Base-by-base conservation (phyloP, 2,329 filamentous ascomycete species). In the Graphilbum sp. region DNA sequence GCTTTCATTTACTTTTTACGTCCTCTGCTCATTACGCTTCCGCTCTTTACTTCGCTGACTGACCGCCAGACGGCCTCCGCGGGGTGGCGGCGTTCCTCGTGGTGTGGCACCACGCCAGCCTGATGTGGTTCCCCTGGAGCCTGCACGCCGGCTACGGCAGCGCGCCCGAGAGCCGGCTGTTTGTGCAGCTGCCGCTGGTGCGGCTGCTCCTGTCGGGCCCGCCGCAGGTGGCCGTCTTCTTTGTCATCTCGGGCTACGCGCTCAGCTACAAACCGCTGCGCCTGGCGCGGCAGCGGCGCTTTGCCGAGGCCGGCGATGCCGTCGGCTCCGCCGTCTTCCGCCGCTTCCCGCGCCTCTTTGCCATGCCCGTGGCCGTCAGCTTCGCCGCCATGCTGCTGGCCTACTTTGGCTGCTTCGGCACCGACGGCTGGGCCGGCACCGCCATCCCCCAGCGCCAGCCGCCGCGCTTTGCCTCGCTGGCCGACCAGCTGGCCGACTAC, bases 81-180 rank as follows among this genome's bases (percentile, higher is more conserved):
- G 69, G 69, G 7, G 63, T 70, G 38, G 66, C 69, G 4, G 67
- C 69, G 3, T 57, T 73, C 25, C 51, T 72, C 27, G 69, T 74
- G 6, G 72, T 71, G 43, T 56, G 61, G 41, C 62, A 66, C 36
- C 64, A 69, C 51, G 47, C 50, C 24, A 52, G 49, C 8, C 45
- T 56, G 11, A 34, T 55, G 8, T 54, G 45, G 43, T 55, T 55
- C 43, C 41, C 49, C 0, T 51, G 49, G 50, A 35, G 38, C 25
- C 40, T 55, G 20, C 49, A 56, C 42, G 34, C 45, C 4, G 54
- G 50, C 30, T 55, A 50, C 43, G 41, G 36, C 41, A 46, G 35
- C 38, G 37, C 36, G 15, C 19, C 35, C 27, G 35, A 41, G 23
- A 40, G 42, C 33, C 29, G 37, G 13, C 45, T 44, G 29, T 30